Conservation (phyloP, 2,329 filamentous ascomycete species). For the Bipolaris cookei region DNA sequence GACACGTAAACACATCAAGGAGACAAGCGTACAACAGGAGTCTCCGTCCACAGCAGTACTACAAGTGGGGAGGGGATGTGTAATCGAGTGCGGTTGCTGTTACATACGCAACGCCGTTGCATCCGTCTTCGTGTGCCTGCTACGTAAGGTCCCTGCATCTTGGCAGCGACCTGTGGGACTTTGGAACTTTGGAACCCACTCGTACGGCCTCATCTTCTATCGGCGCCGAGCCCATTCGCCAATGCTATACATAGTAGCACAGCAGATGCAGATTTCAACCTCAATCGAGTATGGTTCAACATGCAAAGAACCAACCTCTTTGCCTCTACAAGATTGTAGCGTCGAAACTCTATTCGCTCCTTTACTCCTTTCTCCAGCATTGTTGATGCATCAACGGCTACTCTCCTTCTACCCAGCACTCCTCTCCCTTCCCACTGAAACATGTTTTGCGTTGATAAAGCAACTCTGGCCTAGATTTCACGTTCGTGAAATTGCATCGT, state of each 20-base stretch:
- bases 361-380: background rate
- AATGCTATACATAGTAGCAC: slow-evolving; percentile 8
- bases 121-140: slow-evolving; percentile 28
- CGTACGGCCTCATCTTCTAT: slow-evolving; percentile 10
- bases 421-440: background rate
- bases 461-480: background rate
- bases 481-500: background rate
- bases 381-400: background rate
- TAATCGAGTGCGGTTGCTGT: slow-evolving; percentile 20
- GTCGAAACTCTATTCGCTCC: background rate
- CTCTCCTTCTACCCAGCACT: background rate
- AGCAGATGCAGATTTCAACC: background rate
- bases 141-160: slow-evolving; percentile 28
- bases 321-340: background rate
- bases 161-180: slow-evolving; percentile 20
- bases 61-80: background rate
- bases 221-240: slow-evolving; percentile 10
- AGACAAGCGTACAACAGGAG: slow-evolving; percentile 18
- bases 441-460: background rate
- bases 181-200: slow-evolving; percentile 7
- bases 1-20: slow-evolving; percentile 1
- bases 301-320: background rate
- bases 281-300: background rate
- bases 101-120: slow-evolving; percentile 19
- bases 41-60: slow-evolving; percentile 10